Base-by-base conservation (phyloP, 2,329 filamentous ascomycete species). In the Coniochaeta prunicola region DNA sequence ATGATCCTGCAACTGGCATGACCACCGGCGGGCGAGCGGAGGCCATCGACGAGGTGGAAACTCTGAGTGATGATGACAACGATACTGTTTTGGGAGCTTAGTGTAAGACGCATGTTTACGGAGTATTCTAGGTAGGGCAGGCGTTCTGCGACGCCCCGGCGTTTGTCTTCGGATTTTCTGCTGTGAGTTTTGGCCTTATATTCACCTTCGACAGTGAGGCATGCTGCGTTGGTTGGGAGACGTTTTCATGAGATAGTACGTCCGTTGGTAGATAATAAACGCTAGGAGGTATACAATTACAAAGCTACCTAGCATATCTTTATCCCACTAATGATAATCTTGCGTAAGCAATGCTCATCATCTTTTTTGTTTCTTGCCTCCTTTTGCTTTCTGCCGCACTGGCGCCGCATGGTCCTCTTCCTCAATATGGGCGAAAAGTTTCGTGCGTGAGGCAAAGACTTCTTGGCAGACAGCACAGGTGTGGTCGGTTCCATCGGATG, bases 1-100 rank as follows among this genome's bases (percentile, higher is more conserved):
- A 79, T 56, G 87, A 92, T 65, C 84, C 86, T 0, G 75, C 82
- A 3, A 76, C 81, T 59, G 80, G 81, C 2, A 73, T 78, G 56
- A 75, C 74, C 10, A 67, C 72, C 28, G 90, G 89, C 64, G 53
- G 15, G 1, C 79, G 90, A 58, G 83, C 85, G 34, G 86, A 83
- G 36, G 91, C 91, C 0, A 84, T 97, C 58, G 91, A 96, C 64
- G 92, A 96, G 68, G 93, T 99, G 3, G 90, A 97, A 71, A 87
- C 85, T 2, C 81, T 97, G 68, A 94, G 96, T 68, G 91, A 94
- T 66, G 84, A 86, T 53, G 79, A 82, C 28, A 75, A 76, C 53
- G 74, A 73, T 36, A 58, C 53, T 1, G 17, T 54, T 26, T 24
- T 54, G 53, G 53, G 53, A 17, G 33, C 31, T 54, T 34, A 36